phyloP scores from a whole-genome alignment of 495 filamentous ascomycete species.

The Elaphomyces granulatus region DNA sequence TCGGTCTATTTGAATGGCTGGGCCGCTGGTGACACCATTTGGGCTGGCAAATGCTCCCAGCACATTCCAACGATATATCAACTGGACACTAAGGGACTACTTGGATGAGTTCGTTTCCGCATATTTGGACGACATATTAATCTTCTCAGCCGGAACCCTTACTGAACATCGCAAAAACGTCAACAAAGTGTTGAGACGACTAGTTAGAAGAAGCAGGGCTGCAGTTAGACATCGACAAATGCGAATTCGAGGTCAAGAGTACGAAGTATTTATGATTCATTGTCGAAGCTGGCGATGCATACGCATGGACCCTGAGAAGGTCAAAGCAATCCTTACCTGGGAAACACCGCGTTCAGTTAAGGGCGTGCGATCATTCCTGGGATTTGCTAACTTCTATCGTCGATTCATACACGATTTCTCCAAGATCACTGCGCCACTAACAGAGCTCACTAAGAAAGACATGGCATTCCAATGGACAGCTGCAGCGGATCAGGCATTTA shows the following conservation, averaged over 20 bases:
- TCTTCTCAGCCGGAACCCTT: slow-evolving; percentile 4
- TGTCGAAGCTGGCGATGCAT: slow-evolving; percentile 3
- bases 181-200: neutral
- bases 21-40: slow-evolving; percentile 10
- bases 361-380: slow-evolving; percentile 5
- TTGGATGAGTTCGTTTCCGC: slow-evolving; percentile 5
- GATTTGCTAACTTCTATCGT: slow-evolving; percentile 9
- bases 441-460: slow-evolving; percentile 7
- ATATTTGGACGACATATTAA: slow-evolving; percentile 10
- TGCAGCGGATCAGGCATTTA: slow-evolving; percentile 2
- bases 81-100: slow-evolving; percentile 4
- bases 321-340: slow-evolving; percentile 4
- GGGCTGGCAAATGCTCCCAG: slow-evolving; percentile 7
- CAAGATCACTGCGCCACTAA: neutral
- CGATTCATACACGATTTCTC: slow-evolving; percentile 6
- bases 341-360: slow-evolving; percentile 2
- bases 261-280: slow-evolving; percentile 6
- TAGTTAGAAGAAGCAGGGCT: slow-evolving; percentile 5
- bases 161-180: slow-evolving; percentile 6
- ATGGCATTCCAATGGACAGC: slow-evolving; percentile 5
- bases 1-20: slow-evolving; percentile 7
- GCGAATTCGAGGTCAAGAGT: slow-evolving; percentile 6
- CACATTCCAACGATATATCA: slow-evolving; percentile 10
- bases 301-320: slow-evolving; percentile 5
- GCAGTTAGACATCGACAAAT: slow-evolving; percentile 9